These are phyloP conservation scores for Manihot esculenta DNA, from an alignment of 441 rosid genomes.

Conservation along the genomic window DNA sequence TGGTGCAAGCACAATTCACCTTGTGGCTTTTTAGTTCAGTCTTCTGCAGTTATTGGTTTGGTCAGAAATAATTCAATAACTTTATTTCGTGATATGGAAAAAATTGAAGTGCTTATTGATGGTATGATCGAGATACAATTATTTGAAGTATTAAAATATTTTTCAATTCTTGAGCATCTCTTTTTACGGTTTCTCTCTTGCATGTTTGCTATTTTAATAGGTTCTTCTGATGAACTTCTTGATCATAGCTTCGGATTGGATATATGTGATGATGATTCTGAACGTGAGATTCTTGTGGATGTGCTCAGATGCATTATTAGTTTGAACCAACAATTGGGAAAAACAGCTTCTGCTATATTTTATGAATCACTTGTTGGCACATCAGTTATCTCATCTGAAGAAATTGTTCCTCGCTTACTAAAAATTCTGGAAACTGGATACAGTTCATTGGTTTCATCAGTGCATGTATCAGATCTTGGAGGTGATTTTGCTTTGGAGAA, in stretches of 20 bases:
- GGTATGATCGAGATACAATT: conserved; percentile 45
- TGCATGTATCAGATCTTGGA: conserved; percentile 47
- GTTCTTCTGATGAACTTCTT: conserved; percentile 54
- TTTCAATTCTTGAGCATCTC: not conserved
- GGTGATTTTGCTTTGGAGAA: conserved; percentile 70
- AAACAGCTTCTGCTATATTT: conserved; percentile 71
- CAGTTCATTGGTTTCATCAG: conserved; percentile 46
- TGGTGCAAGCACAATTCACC: conserved; percentile 92
- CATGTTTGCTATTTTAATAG: conserved; percentile 37
- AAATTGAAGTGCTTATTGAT: conserved; percentile 62
- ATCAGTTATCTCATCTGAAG: conserved; percentile 62
- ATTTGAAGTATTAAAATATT: not conserved
- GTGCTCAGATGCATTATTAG: conserved; percentile 59
- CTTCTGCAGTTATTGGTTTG: conserved; percentile 66
- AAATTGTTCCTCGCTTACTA: conserved; percentile 67
- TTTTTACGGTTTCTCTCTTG: conserved; percentile 11
- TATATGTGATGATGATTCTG: conserved; percentile 43
- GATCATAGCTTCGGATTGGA: conserved; percentile 49
- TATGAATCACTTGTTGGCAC: conserved; percentile 74
- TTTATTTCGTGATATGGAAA: conserved; percentile 69
- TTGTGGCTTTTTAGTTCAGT: conserved; percentile 59
- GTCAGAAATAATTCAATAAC: conserved; percentile 82
- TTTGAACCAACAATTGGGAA: conserved; percentile 82
- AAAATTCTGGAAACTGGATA: conserved; percentile 85
- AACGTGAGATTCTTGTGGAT: conserved; percentile 63